Conservation (phyloP, 2,329 filamentous ascomycete genomes). For the Tolypocladium sp. region DNA sequence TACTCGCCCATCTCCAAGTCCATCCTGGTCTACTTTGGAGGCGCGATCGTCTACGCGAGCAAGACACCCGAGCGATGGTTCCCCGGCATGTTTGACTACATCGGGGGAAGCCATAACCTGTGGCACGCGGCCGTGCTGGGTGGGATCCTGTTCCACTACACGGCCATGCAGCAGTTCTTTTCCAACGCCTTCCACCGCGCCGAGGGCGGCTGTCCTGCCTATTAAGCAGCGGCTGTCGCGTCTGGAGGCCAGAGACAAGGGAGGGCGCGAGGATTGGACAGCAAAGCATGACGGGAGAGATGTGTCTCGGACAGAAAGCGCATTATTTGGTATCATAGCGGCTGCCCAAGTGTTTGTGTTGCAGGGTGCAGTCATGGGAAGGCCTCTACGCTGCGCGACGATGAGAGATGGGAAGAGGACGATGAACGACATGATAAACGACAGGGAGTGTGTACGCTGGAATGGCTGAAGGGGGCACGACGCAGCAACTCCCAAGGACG, state of each 20-base stretch:
- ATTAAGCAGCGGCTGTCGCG: conserved; percentile 21
- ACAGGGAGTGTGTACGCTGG: not conserved
- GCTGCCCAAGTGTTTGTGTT: not conserved
- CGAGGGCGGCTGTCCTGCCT: conserved; percentile 46
- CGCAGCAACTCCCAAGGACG: not conserved
- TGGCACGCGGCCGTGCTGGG: conserved; percentile 94
- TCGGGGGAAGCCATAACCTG: conserved; percentile 91
- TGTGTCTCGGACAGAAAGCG: too few species aligned
- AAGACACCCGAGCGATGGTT: conserved; percentile 90
- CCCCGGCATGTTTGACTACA: conserved; percentile 89
- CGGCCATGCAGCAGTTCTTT: conserved; percentile 94
- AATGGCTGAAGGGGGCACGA: not conserved
- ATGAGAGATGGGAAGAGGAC: not conserved
- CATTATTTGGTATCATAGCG: not conserved
- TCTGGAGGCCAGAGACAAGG: not conserved
- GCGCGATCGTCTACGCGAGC: conserved; percentile 81
- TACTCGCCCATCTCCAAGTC: conserved; percentile 84
- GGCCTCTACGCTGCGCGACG: not conserved
- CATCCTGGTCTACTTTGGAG: conserved; percentile 73
- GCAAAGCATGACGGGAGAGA: not conserved
- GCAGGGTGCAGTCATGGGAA: not conserved
- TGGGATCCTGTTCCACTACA: conserved; percentile 95
- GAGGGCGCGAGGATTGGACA: not conserved
- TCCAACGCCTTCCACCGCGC: conserved; percentile 64
- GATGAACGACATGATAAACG: not conserved